Base-by-base conservation (phyloP, 768 basidiomycete species). In the Russula foetens region DNA sequence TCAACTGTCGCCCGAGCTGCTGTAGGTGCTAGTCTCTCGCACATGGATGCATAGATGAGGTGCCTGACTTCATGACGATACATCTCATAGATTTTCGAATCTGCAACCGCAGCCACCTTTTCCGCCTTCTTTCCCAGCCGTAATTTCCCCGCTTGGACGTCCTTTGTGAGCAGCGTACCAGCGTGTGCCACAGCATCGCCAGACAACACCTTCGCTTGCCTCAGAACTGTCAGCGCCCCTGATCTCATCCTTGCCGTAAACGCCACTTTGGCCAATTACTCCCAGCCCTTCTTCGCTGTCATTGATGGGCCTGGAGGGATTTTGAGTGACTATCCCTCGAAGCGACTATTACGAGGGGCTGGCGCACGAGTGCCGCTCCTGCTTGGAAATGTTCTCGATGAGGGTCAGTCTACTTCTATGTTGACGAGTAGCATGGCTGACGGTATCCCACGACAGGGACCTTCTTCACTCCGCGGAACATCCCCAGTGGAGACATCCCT, bases 31-130 rank as follows among this genome's bases (percentile, higher is more conserved):
- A n/a, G 11, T 46, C 41, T 49, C n/a, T 7, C 11, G 26, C 14
- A 43, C 7, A 5, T 41, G n/a, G n/a, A n/a, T n/a, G n/a, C n/a
- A n/a, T 35, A 6, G 17, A 26, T 17, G 11, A 23, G 17, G 24
- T 41, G 26, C 35, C 21, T 41, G 47, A 44, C 39, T 17, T 29
- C 48, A 49, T 23, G 15, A 41, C 15, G 29, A n/a, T n/a, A n/a
- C n/a, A n/a, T n/a, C n/a, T n/a, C n/a, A n/a, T 50, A 78, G 79
- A 80, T 80, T 17, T 67, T 81, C 24, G 71, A 79, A 66, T 77
- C 77, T 3, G 74, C 76, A 26, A 74, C 72, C 15, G 70, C 70
- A 0, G 66, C 75, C 8, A 66, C 71, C 11, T 48, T 68, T n/a
- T 63, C 69, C 12, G 64, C 71, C 23, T 76, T 74, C 58, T 51